These are phyloP conservation scores for Bombardia bombarda DNA, from an alignment of 495 filamentous ascomycete genomes.

Conservation along the genomic window DNA sequence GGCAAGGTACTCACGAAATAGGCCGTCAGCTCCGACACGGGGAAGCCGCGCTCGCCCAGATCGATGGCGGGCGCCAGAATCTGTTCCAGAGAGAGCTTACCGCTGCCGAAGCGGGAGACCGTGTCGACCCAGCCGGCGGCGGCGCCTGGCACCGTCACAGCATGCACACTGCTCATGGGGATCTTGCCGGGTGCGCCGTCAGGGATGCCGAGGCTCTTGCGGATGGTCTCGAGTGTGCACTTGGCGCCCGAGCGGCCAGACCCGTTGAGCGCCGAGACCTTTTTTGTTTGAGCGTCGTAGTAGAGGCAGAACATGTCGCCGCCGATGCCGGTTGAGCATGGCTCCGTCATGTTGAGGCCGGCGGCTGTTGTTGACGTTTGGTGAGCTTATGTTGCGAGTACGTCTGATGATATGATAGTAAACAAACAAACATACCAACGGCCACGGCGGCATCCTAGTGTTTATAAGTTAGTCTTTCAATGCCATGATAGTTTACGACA, in stretches of 20 bases:
- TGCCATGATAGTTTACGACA: background rate
- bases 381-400: too few relatives aligned
- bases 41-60: slow-evolving; percentile 81
- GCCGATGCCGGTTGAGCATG: slow-evolving; percentile 89
- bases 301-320: slow-evolving; percentile 98
- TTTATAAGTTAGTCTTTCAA: background rate
- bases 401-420: too few relatives aligned
- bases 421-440: slow-evolving; percentile 19
- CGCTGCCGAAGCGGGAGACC: slow-evolving; percentile 86
- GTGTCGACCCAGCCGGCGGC: slow-evolving; percentile 92
- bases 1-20: slow-evolving; percentile 53
- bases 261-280: slow-evolving; percentile 80
- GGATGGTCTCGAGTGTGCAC: slow-evolving; percentile 59
- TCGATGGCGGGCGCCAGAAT: slow-evolving; percentile 78
- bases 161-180: slow-evolving; percentile 67
- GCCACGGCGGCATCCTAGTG: slow-evolving; percentile 87
- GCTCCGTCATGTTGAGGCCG: slow-evolving; percentile 88
- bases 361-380: slow-evolving; percentile 45
- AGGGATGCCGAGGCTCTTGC: slow-evolving; percentile 58
- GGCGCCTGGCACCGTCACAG: slow-evolving; percentile 82
- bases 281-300: slow-evolving; percentile 76
- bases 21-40: slow-evolving; percentile 74
- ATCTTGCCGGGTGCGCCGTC: slow-evolving; percentile 56
- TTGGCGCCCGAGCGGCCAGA: slow-evolving; percentile 73
- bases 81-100: slow-evolving; percentile 68